Conservation (phyloP, 1,284 basidiomycete species). For the Mycosarcoma maydis region DNA sequence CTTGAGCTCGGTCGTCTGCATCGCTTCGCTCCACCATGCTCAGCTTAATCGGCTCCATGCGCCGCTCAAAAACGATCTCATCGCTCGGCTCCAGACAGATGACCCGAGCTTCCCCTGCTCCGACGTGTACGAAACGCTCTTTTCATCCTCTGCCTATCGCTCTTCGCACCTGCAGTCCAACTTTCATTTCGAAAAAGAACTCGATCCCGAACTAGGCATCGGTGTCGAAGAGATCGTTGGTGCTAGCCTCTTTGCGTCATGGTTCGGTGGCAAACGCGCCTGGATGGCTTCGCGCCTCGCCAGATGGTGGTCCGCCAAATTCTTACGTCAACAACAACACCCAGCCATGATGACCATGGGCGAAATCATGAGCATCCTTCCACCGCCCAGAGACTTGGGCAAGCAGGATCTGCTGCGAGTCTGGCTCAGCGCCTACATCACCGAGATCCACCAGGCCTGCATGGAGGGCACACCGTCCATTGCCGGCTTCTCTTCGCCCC, state of each 20-base stretch:
- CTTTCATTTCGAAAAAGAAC: conserved; percentile 36
- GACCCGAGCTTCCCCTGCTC: conserved; percentile 30
- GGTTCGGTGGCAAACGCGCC: conserved; percentile 31
- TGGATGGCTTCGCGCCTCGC: conserved; percentile 41
- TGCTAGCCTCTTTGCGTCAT: conserved; percentile 24
- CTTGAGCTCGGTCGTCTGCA: conserved; percentile 21
- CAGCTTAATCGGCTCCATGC: conserved; percentile 31
- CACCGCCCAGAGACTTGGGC: conserved; percentile 31
- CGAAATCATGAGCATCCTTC: conserved; percentile 38
- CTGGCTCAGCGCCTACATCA: conserved; percentile 36
- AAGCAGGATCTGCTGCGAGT: conserved; percentile 40
- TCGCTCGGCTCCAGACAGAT: conserved; percentile 32
- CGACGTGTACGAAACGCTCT: conserved; percentile 39
- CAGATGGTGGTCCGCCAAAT: conserved; percentile 38
- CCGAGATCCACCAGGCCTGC: conserved; percentile 34
- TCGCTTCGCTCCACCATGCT: conserved; percentile 35
- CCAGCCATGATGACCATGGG: conserved; percentile 42
- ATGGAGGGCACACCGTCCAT: conserved; percentile 36
- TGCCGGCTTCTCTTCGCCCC: conserved; percentile 15
- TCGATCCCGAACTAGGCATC: conserved; percentile 38
- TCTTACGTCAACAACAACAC: conserved; percentile 35
- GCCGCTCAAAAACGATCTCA: conserved; percentile 24
- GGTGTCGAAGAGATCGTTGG: conserved; percentile 40
- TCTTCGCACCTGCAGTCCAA: conserved; percentile 14
- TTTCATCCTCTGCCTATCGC: conserved; percentile 19